Conservation (phyloP, 83 land plant species). For the Diphasiastrum complanatum region DNA sequence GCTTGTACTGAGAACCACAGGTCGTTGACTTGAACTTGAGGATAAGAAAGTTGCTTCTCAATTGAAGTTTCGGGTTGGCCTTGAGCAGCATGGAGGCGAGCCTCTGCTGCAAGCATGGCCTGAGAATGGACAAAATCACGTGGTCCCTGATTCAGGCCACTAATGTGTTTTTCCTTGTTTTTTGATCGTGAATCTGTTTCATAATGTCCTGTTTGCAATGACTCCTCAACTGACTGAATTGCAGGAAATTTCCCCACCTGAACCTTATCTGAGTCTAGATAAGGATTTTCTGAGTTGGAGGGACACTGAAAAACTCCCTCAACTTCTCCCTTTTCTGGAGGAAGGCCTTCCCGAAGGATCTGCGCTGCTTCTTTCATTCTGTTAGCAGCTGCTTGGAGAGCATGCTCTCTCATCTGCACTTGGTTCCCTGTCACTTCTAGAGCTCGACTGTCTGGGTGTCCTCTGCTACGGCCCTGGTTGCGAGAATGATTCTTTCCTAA, state of each 20-base stretch:
- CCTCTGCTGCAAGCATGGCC: neutral
- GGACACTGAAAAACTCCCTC: slow-evolving; percentile 7
- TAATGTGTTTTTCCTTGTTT: no score
- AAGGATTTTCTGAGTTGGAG: neutral
- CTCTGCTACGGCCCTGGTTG: slow-evolving; percentile 4
- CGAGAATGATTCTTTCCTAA: neutral
- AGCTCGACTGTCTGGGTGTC: no score
- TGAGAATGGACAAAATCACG: neutral
- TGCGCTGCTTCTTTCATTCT: slow-evolving; percentile 20
- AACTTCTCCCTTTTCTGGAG: slow-evolving; percentile 15
- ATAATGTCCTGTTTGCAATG: no score
- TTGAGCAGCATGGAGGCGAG: neutral
- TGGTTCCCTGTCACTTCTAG: slow-evolving; percentile 15
- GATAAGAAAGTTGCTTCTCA: slow-evolving; percentile 2
- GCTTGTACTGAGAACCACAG: no score
- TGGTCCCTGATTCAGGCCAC: slow-evolving; percentile 3
- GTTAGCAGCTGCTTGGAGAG: slow-evolving; percentile 20
- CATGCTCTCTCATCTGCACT: slow-evolving; percentile 16
- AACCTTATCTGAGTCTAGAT: neutral
- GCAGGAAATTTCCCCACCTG: slow-evolving; percentile 7
- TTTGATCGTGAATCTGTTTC: no score
- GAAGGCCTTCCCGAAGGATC: slow-evolving; percentile 15
- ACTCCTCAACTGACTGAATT: no score
- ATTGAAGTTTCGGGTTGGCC: no score
- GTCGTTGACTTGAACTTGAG: slow-evolving; percentile 3